These are phyloP conservation scores for Yarrowia sp. DNA, from an alignment of 805 yeast genomes.

Conservation along the genomic window DNA sequence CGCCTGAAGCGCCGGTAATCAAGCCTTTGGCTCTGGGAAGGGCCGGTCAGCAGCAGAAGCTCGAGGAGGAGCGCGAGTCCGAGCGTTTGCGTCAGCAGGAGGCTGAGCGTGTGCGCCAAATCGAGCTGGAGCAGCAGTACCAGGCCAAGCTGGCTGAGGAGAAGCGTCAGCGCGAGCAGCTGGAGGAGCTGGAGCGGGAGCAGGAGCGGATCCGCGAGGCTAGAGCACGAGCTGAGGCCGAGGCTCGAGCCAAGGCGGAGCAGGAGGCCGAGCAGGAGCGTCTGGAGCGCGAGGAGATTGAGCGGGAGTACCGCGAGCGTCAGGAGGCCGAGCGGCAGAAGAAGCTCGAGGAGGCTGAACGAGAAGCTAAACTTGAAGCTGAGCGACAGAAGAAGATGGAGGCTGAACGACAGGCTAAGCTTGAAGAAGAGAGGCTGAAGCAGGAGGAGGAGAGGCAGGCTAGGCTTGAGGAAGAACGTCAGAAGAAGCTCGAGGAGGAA, in stretches of 20 bases:
- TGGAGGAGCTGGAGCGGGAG: constrained; percentile 26
- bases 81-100: neutral
- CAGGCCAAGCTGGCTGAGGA: neutral
- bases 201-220: constrained; percentile 28
- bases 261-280: neutral
- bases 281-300: neutral
- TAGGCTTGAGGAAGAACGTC: no score
- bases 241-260: neutral
- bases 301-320: neutral
- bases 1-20: neutral
- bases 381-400: no score
- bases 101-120: neutral
- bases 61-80: constrained; percentile 24
- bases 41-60: constrained; percentile 8
- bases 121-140: neutral
- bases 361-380: no score
- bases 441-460: neutral
- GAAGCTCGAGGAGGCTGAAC: no score
- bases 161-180: constrained; percentile 27
- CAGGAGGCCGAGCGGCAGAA: neutral
- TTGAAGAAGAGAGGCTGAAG: no score
- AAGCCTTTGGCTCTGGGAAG: constrained; percentile 23
- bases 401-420: no score
- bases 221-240: neutral
- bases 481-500: neutral